Evolutionary conservation across 2,329 filamentous ascomycete species (phyloP), one percentile per base, ranked within the genome.

Genomic region (Alternaria angustiovoidea): DNA sequence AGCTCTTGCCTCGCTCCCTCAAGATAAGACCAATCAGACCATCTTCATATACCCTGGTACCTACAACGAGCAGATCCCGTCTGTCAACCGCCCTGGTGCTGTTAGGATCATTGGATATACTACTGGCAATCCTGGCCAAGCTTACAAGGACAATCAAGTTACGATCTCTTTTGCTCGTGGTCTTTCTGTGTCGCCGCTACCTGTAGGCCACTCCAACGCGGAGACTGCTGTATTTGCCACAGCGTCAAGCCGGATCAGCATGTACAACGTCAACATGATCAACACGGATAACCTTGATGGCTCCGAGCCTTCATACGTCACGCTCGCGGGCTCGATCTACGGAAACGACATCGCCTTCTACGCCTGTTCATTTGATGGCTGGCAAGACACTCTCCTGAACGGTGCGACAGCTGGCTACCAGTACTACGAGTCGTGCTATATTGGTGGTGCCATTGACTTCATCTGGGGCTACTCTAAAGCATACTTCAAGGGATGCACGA

Each of bases 21-120:
- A 68, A 2, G 77, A 79, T 20, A 67, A 67, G 26, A 68, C 75
- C 1, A 79, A 79, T 1, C 85, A 87, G 58, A 85, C 83, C 63
- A 86, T 90, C 74, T 89, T 89, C 77, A 83, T 90, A 70, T 74
- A 85, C 63, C 71, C 82, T 4, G 86, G 86, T 11, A 86, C 83
- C 30, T 88, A 89, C 78, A 77, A 75, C 3, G 86, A 88, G 70
- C 86, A 88, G 69, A 83, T 88, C 26, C 82, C 82, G 58, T 79
- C 88, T 28, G 75, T 81, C 4, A 65, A 78, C 1, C 80, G 84
- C 42, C 75, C 73, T 8, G 84, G 83, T 5, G 75, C 81, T 44
- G 79, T 88, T 28, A 84, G 81, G 55, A 82, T 87, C 61, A 85
- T 86, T 66, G 88, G 88, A 6, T 85, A 84, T 66, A 88, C 87